These are phyloP conservation scores for Petunia axillaris DNA, from an alignment of 257 asterid species.

Conservation along the genomic window DNA sequence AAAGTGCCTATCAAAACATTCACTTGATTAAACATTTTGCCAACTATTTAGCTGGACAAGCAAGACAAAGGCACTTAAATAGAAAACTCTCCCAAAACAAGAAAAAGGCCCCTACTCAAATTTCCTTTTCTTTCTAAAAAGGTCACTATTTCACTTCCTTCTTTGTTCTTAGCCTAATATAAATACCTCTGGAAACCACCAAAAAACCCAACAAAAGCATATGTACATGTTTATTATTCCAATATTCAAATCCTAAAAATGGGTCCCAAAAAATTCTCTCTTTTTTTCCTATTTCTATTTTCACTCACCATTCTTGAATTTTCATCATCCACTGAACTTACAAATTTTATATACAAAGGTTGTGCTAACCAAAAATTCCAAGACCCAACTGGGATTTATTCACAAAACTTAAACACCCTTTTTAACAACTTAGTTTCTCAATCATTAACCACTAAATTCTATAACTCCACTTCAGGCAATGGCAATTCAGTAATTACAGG, in stretches of 20 bases:
- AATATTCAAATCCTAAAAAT: conserved; percentile 38
- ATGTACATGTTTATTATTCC: not conserved
- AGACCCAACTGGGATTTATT: conserved; percentile 47
- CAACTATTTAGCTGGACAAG: not conserved
- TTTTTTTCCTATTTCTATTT: conserved; percentile 28
- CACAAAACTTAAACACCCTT: conserved; percentile 50
- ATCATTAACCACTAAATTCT: conserved; percentile 64
- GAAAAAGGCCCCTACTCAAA: not conserved
- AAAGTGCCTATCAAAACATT: not conserved
- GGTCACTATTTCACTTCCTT: not conserved
- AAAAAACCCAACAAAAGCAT: not conserved
- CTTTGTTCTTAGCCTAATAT: not conserved
- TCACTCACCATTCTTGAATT: conserved; percentile 28
- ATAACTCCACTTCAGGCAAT: conserved; percentile 54
- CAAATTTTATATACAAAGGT: conserved; percentile 71
- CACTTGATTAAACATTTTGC: not conserved
- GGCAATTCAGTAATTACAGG: conserved; percentile 58
- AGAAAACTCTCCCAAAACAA: conserved; percentile 5
- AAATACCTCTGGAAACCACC: conserved; percentile 29
- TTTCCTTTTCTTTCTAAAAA: not conserved
- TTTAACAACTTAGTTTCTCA: conserved; percentile 49
- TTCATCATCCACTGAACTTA: conserved; percentile 47
- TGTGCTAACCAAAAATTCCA: conserved; percentile 77
- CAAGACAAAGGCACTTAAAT: conserved; percentile 1
- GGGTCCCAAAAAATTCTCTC: conserved; percentile 44